Evolutionary conservation across 768 basidiomycete species (phyloP), one percentile per base, ranked within the genome.

Genomic region (Russula compacta): DNA sequence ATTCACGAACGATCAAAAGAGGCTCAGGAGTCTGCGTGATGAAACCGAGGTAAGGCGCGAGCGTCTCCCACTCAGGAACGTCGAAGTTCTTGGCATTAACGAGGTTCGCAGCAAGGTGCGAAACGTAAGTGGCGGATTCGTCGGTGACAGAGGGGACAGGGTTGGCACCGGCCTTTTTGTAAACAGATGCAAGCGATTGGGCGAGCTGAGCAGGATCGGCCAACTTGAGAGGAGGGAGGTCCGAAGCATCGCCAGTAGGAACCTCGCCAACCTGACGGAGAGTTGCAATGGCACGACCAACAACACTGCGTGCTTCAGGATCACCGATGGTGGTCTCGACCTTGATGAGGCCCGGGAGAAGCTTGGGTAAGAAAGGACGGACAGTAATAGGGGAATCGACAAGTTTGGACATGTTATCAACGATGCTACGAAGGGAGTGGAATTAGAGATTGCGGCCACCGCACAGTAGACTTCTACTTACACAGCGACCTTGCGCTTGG

Each of bases 381-480:
- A 98, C 95, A 54, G 93, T 95, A 75, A 92, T 77, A 56, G 87
- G 83, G 32, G 92, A 95, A 78, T 95, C 94, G 71, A 98, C 95
- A 71, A 98, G 86, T 79, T 97, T 97, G 71, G 95, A 75, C 95
- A 98, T 98, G 84, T 97, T 98, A 79, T 98, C 95, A 71, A 89
- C 81, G 66, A 98, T 98, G 69, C 87, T 92, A 76, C 29, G 38
- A 53, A 70, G 54, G 70, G 3, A 67, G 60, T 38, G 53, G 38
- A 17, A 57, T 67, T 9, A 67, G 24, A 59, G 47, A 67, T 61
- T 44, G 63, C 38, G 29, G 29, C 1, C 7, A 29, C 56, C 3
- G 12, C 12, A 15, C 10, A 17, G 59, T 66, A 55, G 64, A 40
- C n/a, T n/a, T n/a, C n/a, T 8, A 79, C 87, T 66, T 79, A 89